Base-by-base conservation (phyloP, 345 rosid genomes). In the Eucalyptus sp. region DNA sequence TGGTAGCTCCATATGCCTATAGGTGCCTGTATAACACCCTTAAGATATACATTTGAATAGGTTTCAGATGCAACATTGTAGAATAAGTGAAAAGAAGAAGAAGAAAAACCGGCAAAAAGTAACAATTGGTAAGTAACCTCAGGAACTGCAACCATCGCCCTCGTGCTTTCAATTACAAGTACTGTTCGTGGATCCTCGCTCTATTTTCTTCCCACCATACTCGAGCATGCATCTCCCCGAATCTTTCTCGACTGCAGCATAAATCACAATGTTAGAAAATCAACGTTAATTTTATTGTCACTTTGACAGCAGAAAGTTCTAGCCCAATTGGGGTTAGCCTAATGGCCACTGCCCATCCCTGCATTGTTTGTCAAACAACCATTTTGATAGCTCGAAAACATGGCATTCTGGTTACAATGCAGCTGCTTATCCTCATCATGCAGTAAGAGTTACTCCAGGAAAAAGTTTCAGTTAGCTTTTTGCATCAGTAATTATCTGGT, bases 171-270 rank as follows among this genome's bases (percentile, higher is more conserved):
- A 33, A 89, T 96, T 89, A 96, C 93, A 98, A 94, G 96, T 95
- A 98, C 33, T 94, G 98, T 91, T 96, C 96, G 51, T 96, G 98
- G 92, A 98, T 95, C 95, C 99, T 93, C 79, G 96, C 97, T 68
- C 99, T 93, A 90, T 98, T 98, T 92, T 98, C 98, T 93, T 98
- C 99, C 99, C 99, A 98, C 99, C 99, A 96, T 14, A 98, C 37
- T 88, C 97, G 94, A 60, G 99, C 99, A 68, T 98, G 99, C 97
- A 95, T 93, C 94, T 98, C 99, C 86, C 98, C 98, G 3, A 98
- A 98, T 94, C 89, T 95, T 90, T 98, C 99, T 88, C 99, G 99
- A 94, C 99, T 95, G 95, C 93, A 86, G 22, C 87, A 86, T 41
- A 41, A 41, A 76, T 44, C 29, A 76, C 84, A 20, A 37, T 76